Conservation (phyloP, 768 basidiomycete genomes). For the Serendipita sp. region DNA sequence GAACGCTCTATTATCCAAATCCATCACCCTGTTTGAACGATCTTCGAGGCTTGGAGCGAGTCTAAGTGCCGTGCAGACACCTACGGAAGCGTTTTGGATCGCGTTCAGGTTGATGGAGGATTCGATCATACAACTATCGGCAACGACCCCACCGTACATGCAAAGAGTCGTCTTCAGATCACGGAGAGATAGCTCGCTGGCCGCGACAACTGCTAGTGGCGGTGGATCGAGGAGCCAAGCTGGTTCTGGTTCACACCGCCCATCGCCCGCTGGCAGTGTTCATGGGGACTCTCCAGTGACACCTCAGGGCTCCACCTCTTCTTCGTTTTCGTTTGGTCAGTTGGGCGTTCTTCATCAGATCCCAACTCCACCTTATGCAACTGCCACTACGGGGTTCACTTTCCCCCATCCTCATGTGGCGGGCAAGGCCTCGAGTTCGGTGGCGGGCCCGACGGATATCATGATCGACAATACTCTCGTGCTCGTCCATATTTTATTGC, state of each 20-base stretch:
- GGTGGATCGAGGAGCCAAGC: slow-evolving; percentile 25
- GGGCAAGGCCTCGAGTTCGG: background rate
- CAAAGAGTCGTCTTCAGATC: slow-evolving; percentile 11
- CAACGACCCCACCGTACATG: slow-evolving; percentile 21
- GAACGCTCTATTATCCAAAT: slow-evolving; percentile 54
- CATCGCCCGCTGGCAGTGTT: background rate
- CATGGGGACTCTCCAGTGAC: background rate
- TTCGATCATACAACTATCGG: slow-evolving; percentile 40
- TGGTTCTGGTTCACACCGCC: background rate
- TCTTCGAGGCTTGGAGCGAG: slow-evolving; percentile 41
- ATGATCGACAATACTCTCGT: slow-evolving; percentile 46
- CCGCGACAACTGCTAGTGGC: slow-evolving; percentile 40
- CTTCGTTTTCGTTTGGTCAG: background rate
- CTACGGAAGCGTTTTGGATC: slow-evolving; percentile 31
- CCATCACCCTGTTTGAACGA: slow-evolving; percentile 56
- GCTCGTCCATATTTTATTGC: slow-evolving; percentile 46
- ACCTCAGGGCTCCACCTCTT: background rate
- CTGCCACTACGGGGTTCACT: background rate
- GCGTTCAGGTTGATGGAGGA: slow-evolving; percentile 48
- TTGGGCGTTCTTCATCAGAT: background rate
- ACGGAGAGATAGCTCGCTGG: slow-evolving; percentile 24
- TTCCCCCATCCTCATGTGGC: background rate
- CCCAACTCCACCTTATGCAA: background rate
- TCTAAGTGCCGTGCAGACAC: slow-evolving; percentile 3
- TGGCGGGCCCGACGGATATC: background rate